phyloP scores from a whole-genome alignment of 768 basidiomycete genomes.

The Lactifluus piperatus region DNA sequence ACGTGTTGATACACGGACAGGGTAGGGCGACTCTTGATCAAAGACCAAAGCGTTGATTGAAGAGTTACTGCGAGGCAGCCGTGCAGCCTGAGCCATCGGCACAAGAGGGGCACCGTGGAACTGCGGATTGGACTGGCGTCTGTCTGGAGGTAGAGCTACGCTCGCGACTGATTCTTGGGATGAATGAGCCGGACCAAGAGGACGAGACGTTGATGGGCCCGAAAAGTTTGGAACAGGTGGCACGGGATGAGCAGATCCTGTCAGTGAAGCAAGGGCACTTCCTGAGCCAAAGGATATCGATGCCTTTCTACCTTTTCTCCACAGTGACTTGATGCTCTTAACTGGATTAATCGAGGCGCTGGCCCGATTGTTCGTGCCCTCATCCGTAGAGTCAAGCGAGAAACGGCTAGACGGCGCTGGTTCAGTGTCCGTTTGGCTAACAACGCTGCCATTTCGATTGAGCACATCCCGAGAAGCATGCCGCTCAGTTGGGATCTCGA shows the following conservation, averaged over 20 bases:
- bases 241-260: constrained; percentile 3
- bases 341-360: constrained; percentile 59
- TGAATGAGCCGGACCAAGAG: background rate
- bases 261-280: constrained; percentile 3
- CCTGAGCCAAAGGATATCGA: constrained; percentile 29
- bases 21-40: constrained; percentile 69
- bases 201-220: background rate
- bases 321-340: constrained; percentile 64
- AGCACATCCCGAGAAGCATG: background rate
- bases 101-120: background rate
- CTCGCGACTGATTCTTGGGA: constrained; percentile 16
- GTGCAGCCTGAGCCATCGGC: background rate
- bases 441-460: background rate
- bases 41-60: constrained; percentile 47
- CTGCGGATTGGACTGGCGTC: background rate
- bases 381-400: constrained; percentile 61
- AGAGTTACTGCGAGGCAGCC: constrained; percentile 20
- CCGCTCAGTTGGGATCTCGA: constrained; percentile 6
- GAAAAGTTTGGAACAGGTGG: constrained; percentile 8
- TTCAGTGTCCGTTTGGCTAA: background rate
- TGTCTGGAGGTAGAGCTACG: constrained; percentile 1
- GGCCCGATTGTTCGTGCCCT: constrained; percentile 25
- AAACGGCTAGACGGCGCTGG: constrained; percentile 42
- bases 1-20: constrained; percentile 27
- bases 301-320: constrained; percentile 63